Evolutionary conservation across 1,139 yeast species (phyloP).

Genomic region (Yamadazyma atlantica): DNA sequence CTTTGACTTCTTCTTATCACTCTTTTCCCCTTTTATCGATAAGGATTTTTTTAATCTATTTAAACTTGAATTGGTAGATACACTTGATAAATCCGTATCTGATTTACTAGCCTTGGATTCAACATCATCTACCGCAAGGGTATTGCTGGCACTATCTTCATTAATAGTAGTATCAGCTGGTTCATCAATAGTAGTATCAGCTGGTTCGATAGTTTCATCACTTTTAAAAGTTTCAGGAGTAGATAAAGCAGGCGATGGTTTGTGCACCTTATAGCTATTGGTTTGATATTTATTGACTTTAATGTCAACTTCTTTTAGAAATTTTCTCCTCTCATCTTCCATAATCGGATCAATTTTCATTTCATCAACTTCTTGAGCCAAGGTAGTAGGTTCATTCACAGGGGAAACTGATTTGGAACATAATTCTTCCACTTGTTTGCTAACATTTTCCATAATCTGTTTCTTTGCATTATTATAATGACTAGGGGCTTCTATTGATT

Average conservation of each 20-base stretch:
- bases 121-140: not conserved
- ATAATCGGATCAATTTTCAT: constrained; percentile 3
- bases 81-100: not conserved
- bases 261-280: not conserved
- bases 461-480: constrained; percentile 14
- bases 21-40: not conserved
- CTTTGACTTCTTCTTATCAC: not conserved
- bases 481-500: constrained; percentile 4
- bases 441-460: constrained; percentile 15
- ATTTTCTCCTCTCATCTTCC: constrained; percentile 5
- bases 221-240: too few relatives aligned
- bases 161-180: too few relatives aligned
- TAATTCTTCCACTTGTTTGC: constrained; percentile 15
- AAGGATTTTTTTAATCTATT: constrained; percentile 1
- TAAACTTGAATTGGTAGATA: not conserved
- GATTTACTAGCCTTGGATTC: not conserved
- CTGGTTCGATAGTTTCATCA: too few relatives aligned
- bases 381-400: constrained; percentile 4
- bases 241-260: too few relatives aligned
- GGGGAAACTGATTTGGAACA: constrained; percentile 16
- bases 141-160: too few relatives aligned
- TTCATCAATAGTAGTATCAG: too few relatives aligned
- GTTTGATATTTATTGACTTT: constrained; percentile 7
- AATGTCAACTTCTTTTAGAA: constrained; percentile 9
- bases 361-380: not conserved